Evolutionary conservation across 2,329 filamentous ascomycete genomes (phyloP).

Genomic region (Orbilia brochopaga): DNA sequence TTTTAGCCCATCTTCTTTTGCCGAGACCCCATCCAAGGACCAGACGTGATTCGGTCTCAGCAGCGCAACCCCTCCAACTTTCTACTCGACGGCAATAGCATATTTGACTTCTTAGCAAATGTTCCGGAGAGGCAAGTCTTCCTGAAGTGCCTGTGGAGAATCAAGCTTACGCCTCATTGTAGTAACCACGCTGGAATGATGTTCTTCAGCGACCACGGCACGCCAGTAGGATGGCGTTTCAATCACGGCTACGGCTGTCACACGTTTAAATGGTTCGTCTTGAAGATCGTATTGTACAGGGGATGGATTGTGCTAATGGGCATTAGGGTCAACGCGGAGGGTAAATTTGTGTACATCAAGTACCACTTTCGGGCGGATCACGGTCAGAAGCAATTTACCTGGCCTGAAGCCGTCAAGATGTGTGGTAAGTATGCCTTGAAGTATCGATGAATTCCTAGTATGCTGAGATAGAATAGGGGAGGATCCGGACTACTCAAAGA

Average conservation of each 20-base stretch:
- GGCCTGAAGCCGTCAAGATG: conserved; percentile 60
- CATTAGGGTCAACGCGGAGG: conserved; percentile 60
- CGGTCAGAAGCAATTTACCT: conserved; percentile 62
- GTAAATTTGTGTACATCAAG: conserved; percentile 63
- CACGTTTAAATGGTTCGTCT: conserved; percentile 60
- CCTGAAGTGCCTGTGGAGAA: too few species aligned
- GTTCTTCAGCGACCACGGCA: conserved; percentile 63
- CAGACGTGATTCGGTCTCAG: conserved; percentile 62
- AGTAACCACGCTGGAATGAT: conserved; percentile 62
- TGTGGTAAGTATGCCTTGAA: conserved; percentile 54
- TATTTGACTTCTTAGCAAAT: conserved; percentile 62
- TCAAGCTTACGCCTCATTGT: neutral
- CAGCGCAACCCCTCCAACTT: conserved; percentile 62
- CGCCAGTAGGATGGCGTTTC: conserved; percentile 60
- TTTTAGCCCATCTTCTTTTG: conserved; percentile 62
- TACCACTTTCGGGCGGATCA: conserved; percentile 62
- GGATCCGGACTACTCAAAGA: conserved; percentile 63
- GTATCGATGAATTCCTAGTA: neutral
- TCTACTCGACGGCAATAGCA: conserved; percentile 61
- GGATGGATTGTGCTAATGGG: conserved; percentile 47
- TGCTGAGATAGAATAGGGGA: too few species aligned
- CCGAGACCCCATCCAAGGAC: conserved; percentile 61
- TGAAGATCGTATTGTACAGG: neutral
- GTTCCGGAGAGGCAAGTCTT: conserved; percentile 59
- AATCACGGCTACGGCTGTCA: conserved; percentile 61